Base-by-base conservation (phyloP, 345 rosid genomes). In the Pistacia integerrima region DNA sequence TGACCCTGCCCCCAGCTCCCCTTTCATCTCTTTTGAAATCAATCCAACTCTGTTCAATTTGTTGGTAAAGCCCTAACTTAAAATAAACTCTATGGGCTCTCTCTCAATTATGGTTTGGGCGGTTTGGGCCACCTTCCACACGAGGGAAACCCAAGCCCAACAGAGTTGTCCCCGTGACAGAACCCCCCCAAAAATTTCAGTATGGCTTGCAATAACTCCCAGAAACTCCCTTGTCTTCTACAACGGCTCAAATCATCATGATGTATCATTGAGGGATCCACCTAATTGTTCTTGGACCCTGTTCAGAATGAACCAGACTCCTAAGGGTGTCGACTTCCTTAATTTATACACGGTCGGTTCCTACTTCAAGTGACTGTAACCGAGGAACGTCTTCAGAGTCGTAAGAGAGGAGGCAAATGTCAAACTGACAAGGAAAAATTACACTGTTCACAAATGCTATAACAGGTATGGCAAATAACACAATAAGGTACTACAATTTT, bases 1-100 rank as follows among this genome's bases (percentile, higher is more conserved):
- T 82, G 20, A 63, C 83, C 48, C 71, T 83, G 59, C 82, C 89
- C 82, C 89, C 38, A 5, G 13, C 12, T 68, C 76, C n/a, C 81
- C 88, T 9, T 81, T 59, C 73, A 57, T 85, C 44, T 61, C 69
- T 48, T 81, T 79, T 5, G 13, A 36, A 4, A 30, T 30, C 0
- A 49, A 73, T 5, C 16, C 48, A 12, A 72, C 69, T 48, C 63
- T 86, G 76, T 76, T 74, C 77, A 82, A 25, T 25, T 25, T 25
- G 25, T 25, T 25, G 25, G 25, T 25, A 25, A 25, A 25, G 25
- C 25, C 25, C 25, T 25, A 25, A 25, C 1, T 25, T 25, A 25
- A 25, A 25, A 25, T 25, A 25, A 25, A 25, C 25, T 25, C 25
- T 25, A 25, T 25, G 25, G 25, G 25, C 25, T 25, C 25, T 25